Evolutionary conservation across 306 rosid genomes (phyloP).

Genomic region (Malus sylvestris): DNA sequence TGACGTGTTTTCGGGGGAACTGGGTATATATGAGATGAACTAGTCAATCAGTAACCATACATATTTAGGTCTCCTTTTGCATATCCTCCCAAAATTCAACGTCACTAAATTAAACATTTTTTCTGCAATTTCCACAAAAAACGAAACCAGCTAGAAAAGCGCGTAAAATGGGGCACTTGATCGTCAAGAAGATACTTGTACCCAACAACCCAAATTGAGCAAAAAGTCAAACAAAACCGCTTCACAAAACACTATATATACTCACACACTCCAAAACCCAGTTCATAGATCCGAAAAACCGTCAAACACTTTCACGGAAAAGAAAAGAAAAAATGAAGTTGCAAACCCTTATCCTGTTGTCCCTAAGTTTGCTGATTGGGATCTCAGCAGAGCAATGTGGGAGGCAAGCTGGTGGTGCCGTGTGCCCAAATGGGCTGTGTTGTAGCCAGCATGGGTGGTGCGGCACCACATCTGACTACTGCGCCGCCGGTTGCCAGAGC

Average conservation of each 20-base stretch:
- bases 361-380: not conserved
- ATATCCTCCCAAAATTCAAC: not conserved
- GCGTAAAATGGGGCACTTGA: not conserved
- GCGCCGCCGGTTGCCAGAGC: conserved; percentile 6
- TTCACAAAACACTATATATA: not conserved
- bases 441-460: conserved; percentile 25
- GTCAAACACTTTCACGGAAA: not conserved
- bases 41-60: too few species aligned
- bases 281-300: not conserved
- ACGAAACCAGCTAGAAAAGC: not conserved
- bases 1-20: not conserved
- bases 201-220: not conserved
- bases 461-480: conserved; percentile 2
- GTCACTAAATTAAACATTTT: not conserved
- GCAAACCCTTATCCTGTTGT: not conserved
- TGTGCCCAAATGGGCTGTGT: conserved; percentile 12
- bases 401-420: conserved; percentile 8
- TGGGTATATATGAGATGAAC: not conserved
- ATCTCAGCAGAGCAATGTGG: conserved; percentile 23
- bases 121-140: not conserved
- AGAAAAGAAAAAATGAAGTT: not conserved
- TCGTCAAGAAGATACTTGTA: not conserved
- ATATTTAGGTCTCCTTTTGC: not conserved
- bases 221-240: not conserved
- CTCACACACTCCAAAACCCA: not conserved